Evolutionary conservation across 1,284 basidiomycete genomes (phyloP), one percentile per base, ranked within the genome.

Genomic region (Cryptococcus neoformans): DNA sequence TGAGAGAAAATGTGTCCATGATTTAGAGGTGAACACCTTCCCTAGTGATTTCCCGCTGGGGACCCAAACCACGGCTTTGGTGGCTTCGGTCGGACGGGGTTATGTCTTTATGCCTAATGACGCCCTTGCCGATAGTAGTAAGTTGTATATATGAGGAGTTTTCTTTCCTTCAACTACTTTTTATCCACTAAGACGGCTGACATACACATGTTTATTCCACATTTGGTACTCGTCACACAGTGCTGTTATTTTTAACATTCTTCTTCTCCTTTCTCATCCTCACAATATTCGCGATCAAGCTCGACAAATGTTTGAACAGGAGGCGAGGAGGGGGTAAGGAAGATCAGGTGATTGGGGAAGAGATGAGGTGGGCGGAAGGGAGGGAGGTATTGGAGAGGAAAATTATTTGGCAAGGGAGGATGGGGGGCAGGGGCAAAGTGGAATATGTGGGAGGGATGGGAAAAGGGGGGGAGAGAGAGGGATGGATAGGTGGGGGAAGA

Each of bases 1-100:
- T 21, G 21, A 21, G 21, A 21, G 21, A 21, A 21, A 21, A 21
- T 21, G 14, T 14, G 4, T 8, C 45, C 21, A 34, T 44, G 8
- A 34, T 8, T 6, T 54, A 70, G 70, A 57, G 45, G 41, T 67
- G 10, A 70, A 64, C 21, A 53, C 62, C 9, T 69, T 69, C 54
- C 62, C 65, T 4, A 14, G 64, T 16, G 56, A 67, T 49, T 72
- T 72, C 41, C 72, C 70, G 3, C 49, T 68, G 9, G 59, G 62
- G 14, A 64, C 59, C 1, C 44, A 48, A 6, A 36, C 39, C n/a
- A 45, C 50, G 14, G n/a, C 44, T 9, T 17, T 34, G 16, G 39
- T n/a, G 17, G 35, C 38, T 10, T 14, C 28, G 0, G 36, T 17
- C n/a, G 59, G 60, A 3, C 44, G 59, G 40, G 65, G 62, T n/a